phyloP scores from a whole-genome alignment of 345 rosid species.

The Melaleuca quinquenervia region DNA sequence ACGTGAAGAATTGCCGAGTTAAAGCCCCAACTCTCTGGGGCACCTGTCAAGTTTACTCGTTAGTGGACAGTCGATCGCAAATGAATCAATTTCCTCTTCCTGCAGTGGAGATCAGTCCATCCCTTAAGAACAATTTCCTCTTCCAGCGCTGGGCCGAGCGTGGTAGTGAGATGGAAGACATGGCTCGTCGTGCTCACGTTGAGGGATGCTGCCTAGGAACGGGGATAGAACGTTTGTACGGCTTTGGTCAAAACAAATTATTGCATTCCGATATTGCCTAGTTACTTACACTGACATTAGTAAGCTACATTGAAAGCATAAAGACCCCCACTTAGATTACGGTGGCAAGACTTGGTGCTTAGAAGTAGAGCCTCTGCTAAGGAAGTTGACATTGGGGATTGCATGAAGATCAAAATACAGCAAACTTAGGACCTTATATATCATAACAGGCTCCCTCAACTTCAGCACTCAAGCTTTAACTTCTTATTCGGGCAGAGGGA shows the following conservation, averaged over 20 bases:
- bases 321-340: background rate
- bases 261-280: background rate
- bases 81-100: background rate
- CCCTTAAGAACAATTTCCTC: background rate
- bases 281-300: background rate
- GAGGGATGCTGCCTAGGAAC: background rate
- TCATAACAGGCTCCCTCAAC: background rate
- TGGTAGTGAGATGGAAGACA: background rate
- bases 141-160: background rate
- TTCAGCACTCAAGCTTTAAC: background rate
- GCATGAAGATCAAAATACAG: no score
- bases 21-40: no score
- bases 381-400: background rate
- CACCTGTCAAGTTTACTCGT: no score
- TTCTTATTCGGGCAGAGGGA: slow-evolving; percentile 21
- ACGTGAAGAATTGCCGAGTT: no score
- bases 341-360: no score
- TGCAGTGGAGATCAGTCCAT: background rate
- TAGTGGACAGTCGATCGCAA: background rate
- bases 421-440: background rate
- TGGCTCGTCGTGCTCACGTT: background rate
- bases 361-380: background rate
- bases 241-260: background rate
- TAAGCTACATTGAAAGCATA: background rate
- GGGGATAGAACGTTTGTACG: background rate